These are phyloP conservation scores for Ulota crispa DNA, from an alignment of 225 moss, liverwort and hornwort species.

Conservation along the genomic window DNA sequence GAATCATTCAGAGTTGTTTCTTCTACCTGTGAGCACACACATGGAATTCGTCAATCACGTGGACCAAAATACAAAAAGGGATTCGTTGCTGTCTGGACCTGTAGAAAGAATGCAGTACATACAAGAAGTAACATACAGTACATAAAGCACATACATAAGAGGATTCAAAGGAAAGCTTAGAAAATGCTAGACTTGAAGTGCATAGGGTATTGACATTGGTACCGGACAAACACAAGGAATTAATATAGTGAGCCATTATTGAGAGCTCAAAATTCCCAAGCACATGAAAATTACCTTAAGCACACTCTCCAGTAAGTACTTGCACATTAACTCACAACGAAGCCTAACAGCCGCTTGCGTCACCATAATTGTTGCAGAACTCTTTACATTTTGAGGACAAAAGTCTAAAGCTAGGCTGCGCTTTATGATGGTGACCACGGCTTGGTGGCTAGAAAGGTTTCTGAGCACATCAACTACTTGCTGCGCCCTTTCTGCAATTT, in stretches of 20 bases:
- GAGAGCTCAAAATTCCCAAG: not conserved
- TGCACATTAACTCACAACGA: slow-evolving; percentile 97
- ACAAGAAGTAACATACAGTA: not conserved
- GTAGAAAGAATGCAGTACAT: not conserved
- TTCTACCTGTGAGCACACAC: slow-evolving; percentile 59
- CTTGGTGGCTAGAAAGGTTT: slow-evolving; percentile 72
- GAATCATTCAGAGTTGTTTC: slow-evolving; percentile 76
- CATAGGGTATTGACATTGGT: not conserved
- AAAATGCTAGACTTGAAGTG: not conserved
- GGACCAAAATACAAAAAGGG: slow-evolving; percentile 10
- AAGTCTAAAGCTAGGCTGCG: slow-evolving; percentile 90
- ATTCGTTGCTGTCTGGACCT: not conserved
- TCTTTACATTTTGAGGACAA: slow-evolving; percentile 78
- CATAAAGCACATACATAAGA: not conserved
- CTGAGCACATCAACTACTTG: slow-evolving; percentile 93
- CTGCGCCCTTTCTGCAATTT: slow-evolving; percentile 75
- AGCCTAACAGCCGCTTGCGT: slow-evolving; percentile 82
- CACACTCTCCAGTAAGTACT: slow-evolving; percentile 88
- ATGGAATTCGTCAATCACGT: slow-evolving; percentile 24
- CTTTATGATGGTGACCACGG: slow-evolving; percentile 88
- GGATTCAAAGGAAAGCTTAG: not conserved
- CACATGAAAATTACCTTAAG: slow-evolving; percentile 57
- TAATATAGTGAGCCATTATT: not conserved
- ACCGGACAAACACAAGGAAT: not conserved
- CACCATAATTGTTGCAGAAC: slow-evolving; percentile 66